Conservation (phyloP, 2,329 filamentous ascomycete genomes). For the Hirsutella rhossiliensis region DNA sequence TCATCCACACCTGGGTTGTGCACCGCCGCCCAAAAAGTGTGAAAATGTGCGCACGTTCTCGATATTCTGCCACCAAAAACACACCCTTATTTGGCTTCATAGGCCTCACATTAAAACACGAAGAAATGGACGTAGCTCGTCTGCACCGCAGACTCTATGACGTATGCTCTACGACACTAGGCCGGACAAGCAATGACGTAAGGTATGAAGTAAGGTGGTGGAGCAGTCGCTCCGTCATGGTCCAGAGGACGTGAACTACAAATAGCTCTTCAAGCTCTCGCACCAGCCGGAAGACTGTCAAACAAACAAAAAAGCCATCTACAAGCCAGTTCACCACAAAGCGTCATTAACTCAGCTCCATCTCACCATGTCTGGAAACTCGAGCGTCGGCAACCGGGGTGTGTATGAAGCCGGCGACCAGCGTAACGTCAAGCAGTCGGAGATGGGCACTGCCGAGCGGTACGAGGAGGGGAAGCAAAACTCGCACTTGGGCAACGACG, state of each 20-base stretch:
- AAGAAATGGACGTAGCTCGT: too few relatives aligned
- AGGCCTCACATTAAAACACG: too few relatives aligned
- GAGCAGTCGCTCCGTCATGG: slow-evolving; percentile 7
- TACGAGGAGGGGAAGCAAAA: slow-evolving; percentile 63
- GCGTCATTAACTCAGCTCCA: background rate
- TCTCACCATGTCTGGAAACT: slow-evolving; percentile 27
- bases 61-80: too few relatives aligned
- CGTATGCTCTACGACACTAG: background rate
- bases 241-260: background rate
- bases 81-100: too few relatives aligned
- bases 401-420: slow-evolving; percentile 73
- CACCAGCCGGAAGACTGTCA: background rate
- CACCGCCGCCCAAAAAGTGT: too few relatives aligned
- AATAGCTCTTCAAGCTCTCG: background rate
- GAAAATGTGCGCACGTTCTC: too few relatives aligned
- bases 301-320: background rate
- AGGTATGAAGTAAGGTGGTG: slow-evolving; percentile 15
- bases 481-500: slow-evolving; percentile 57
- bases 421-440: slow-evolving; percentile 46
- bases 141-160: too few relatives aligned
- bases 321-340: background rate
- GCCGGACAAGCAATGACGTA: slow-evolving; percentile 12
- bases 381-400: slow-evolving; percentile 51
- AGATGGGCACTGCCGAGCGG: slow-evolving; percentile 36
- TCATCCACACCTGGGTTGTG: too few relatives aligned